Percentiles rank a stretch among this genome's conserved stretches.
These are phyloP conservation scores for Artemisia annua DNA, from an alignment of 129 eudicot species.

Conservation along the genomic window DNA sequence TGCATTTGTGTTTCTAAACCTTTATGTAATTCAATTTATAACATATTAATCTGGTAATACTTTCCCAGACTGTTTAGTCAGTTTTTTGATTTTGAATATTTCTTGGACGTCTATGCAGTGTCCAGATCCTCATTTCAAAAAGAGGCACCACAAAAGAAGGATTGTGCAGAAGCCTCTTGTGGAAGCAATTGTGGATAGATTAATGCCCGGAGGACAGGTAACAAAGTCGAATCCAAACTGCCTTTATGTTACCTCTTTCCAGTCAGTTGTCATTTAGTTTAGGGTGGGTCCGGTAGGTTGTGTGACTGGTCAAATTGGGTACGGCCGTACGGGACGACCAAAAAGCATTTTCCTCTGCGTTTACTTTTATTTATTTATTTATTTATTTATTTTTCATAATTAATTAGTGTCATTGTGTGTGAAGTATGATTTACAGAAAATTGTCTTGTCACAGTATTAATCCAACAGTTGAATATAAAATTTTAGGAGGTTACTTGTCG, in stretches of 20 bases:
- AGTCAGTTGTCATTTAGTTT: background rate
- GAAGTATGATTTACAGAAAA: background rate
- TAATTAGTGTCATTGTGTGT: background rate
- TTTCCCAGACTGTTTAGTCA: background rate
- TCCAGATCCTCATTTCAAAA: constrained; percentile 99
- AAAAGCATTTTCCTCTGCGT: background rate
- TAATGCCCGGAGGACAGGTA: constrained; percentile 87
- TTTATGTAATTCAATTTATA: background rate
- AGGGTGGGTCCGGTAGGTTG: too few relatives aligned
- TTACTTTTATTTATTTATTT: background rate
- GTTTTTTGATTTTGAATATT: background rate
- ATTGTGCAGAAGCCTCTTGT: constrained; percentile 89
- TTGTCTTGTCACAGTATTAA: background rate
- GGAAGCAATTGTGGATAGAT: constrained; percentile 63
- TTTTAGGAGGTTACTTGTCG: background rate
- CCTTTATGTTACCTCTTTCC: background rate
- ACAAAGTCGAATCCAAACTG: constrained; percentile 12
- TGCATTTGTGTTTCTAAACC: constrained; percentile 26
- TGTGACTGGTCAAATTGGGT: too few relatives aligned
- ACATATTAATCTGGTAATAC: constrained; percentile 1
- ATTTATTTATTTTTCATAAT: too few relatives aligned
- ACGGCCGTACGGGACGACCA: background rate
- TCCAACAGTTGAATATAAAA: background rate
- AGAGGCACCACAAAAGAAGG: constrained; percentile 84
- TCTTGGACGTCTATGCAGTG: constrained; percentile 55